phyloP scores from a whole-genome alignment of 768 basidiomycete genomes.

The Leccinum olivaceopallidum region DNA sequence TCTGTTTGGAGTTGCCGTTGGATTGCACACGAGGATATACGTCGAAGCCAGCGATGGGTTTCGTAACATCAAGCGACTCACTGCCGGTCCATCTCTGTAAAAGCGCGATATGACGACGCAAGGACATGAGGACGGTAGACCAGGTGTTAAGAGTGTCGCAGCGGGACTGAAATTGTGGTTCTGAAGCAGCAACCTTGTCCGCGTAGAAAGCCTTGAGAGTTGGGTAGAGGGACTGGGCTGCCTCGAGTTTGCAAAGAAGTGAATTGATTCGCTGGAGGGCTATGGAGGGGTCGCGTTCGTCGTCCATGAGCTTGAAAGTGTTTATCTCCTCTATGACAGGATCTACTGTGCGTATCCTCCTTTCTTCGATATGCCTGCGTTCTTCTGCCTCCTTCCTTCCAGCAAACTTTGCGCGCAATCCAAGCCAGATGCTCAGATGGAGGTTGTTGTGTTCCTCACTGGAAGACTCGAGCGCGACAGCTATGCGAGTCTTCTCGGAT shows the following conservation, averaged over 20 bases:
- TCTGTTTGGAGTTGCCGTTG: conserved; percentile 42
- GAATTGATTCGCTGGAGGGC: conserved; percentile 64
- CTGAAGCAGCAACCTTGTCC: conserved; percentile 74
- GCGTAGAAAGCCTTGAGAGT: conserved; percentile 74
- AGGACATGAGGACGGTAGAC: conserved; percentile 83
- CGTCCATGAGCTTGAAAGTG: conserved; percentile 62
- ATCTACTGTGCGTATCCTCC: conserved; percentile 79
- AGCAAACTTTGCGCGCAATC: conserved; percentile 84
- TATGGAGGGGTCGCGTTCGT: conserved; percentile 34
- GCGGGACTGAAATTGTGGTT: conserved; percentile 70
- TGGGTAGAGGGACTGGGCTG: conserved; percentile 86
- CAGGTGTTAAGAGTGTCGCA: conserved; percentile 90
- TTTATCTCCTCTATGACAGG: conserved; percentile 81
- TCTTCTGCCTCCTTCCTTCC: conserved; percentile 83
- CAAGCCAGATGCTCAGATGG: conserved; percentile 81
- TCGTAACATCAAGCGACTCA: conserved; percentile 85
- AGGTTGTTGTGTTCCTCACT: conserved; percentile 68
- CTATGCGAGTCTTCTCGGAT: conserved; percentile 92
- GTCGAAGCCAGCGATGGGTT: conserved; percentile 71
- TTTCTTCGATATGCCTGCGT: conserved; percentile 76
- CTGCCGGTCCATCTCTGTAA: conserved; percentile 94
- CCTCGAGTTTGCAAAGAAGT: conserved; percentile 73
- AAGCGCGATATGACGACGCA: conserved; percentile 78
- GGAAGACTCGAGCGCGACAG: conserved; percentile 69
- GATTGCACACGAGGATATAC: conserved; percentile 31